Evolutionary conservation across 1,139 yeast genomes (phyloP).

Genomic region (Lodderomyces elongisporus): DNA sequence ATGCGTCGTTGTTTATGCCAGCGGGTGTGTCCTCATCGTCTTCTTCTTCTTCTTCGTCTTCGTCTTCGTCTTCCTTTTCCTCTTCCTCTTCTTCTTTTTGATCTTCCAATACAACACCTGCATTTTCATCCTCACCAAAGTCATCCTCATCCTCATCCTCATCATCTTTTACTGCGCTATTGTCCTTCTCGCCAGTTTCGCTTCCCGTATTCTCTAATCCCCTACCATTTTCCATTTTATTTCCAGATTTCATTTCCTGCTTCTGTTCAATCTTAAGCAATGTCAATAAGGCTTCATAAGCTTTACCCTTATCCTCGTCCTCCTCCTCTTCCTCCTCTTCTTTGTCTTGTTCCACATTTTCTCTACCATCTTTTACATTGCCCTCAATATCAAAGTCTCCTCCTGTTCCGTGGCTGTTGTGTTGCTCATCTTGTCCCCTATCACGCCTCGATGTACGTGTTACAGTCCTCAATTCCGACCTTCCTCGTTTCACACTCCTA

Average conservation of each 20-base stretch:
- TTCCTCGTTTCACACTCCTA: constrained; percentile 41
- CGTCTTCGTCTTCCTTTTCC: constrained; percentile 15
- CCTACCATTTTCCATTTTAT: constrained; percentile 16
- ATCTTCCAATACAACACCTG: constrained; percentile 19
- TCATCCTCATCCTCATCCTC: constrained; percentile 15
- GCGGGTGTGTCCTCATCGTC: constrained; percentile 24
- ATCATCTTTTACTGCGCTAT: constrained; percentile 22
- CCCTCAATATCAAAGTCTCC: constrained; percentile 6
- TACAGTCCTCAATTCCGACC: constrained; percentile 54
- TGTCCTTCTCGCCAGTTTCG: constrained; percentile 14
- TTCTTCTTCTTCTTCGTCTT: constrained; percentile 25
- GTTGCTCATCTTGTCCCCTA: not conserved
- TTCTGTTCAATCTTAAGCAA: constrained; percentile 35
- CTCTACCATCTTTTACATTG: constrained; percentile 3
- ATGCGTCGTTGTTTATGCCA: constrained; percentile 47
- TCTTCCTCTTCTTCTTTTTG: constrained; percentile 23
- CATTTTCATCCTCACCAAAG: constrained; percentile 26
- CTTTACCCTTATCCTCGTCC: constrained; percentile 34
- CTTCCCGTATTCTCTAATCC: not conserved
- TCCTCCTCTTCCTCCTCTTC: constrained; percentile 12
- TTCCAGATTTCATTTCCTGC: not conserved
- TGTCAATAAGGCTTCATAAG: constrained; percentile 74
- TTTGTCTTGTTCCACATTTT: constrained; percentile 6
- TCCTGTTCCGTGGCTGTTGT: constrained; percentile 11
- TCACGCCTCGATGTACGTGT: constrained; percentile 48